Evolutionary conservation across 2,329 filamentous ascomycete species (phyloP), one percentile per base, ranked within the genome.

Genomic region (Neurospora sp.): DNA sequence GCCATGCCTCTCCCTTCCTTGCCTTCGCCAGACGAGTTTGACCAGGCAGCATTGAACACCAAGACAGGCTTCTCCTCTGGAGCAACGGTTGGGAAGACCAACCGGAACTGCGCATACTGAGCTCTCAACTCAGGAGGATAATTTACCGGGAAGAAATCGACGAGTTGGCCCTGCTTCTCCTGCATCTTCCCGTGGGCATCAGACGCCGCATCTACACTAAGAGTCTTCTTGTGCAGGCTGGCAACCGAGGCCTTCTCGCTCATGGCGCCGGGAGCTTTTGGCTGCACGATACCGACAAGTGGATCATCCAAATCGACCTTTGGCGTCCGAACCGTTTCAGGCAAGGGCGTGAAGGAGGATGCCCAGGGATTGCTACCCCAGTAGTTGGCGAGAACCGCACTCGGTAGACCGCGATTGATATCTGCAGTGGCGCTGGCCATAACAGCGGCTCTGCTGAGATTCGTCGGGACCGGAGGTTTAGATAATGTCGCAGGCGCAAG

Each of bases 11-110:
- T 81, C 69, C 77, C 79, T 3, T 80, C 79, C 8, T 82, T 80
- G n/a, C 79, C 78, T 19, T 82, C 80, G 33, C 81, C 80, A 10
- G 82, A 80, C 19, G 84, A 83, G 73, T 85, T 88, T 58, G 81
- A 83, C 93, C 96, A 99, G 0, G 93, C 93, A 17, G 94, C 95
- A 66, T 94, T 89, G 81, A 98, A 98, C 2, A 99, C 96, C 67
- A 98, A 84, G 3, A 97, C 90, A 8, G 97, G 84, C 78, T 93
- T 93, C 76, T 98, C 93, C 19, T 91, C 87, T 38, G 87, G 83
- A 3, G 90, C 87, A 0, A 93, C 91, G 72, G 89, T 87, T 0
- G 95, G 94, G 80, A 99, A 99, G 0, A 99, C 84, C 69, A 97
- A 89, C 8, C 93, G 87, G 78, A 99, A 99, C 77, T 98, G 96